Conservation (phyloP, 2,329 filamentous ascomycete species). For the Cytospora mali region DNA sequence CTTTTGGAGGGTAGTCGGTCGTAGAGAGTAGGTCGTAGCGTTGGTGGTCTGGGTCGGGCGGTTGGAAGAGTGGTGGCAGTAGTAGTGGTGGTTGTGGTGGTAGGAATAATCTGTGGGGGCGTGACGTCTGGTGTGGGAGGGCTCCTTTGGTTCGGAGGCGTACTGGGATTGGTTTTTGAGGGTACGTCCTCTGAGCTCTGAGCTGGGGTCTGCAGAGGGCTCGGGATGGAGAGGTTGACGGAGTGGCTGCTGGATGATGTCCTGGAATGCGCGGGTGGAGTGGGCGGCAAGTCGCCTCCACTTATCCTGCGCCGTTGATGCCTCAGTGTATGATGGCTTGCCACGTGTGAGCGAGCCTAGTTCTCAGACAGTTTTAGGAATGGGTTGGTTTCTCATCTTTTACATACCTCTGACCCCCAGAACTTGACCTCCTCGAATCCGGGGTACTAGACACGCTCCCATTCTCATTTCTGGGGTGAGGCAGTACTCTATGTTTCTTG, state of each 20-base stretch:
- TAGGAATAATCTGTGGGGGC: slow-evolving; percentile 55
- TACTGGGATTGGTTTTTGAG: slow-evolving; percentile 50
- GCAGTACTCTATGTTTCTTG: slow-evolving; percentile 44
- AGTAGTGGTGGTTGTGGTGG: no score
- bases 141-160: slow-evolving; percentile 66
- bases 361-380: slow-evolving; percentile 24
- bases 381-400: no score
- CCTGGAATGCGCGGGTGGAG: slow-evolving; percentile 63
- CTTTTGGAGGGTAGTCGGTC: slow-evolving; percentile 56
- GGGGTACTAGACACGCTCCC: slow-evolving; percentile 24
- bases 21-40: slow-evolving; percentile 48
- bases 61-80: slow-evolving; percentile 30
- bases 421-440: slow-evolving; percentile 23
- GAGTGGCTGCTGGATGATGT: slow-evolving; percentile 57
- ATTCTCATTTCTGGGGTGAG: slow-evolving; percentile 40
- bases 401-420: slow-evolving; percentile 24
- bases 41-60: slow-evolving; percentile 43
- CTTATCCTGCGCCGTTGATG: slow-evolving; percentile 47
- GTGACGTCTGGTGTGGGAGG: slow-evolving; percentile 77
- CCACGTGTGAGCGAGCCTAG: slow-evolving; percentile 37
- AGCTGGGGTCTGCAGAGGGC: slow-evolving; percentile 41
- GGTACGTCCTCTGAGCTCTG: slow-evolving; percentile 44
- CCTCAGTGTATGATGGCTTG: slow-evolving; percentile 45
- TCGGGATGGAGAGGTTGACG: slow-evolving; percentile 46
- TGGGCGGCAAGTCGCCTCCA: slow-evolving; percentile 59